Base-by-base conservation (phyloP, 2,329 filamentous ascomycete species). In the Neurospora crassa region DNA sequence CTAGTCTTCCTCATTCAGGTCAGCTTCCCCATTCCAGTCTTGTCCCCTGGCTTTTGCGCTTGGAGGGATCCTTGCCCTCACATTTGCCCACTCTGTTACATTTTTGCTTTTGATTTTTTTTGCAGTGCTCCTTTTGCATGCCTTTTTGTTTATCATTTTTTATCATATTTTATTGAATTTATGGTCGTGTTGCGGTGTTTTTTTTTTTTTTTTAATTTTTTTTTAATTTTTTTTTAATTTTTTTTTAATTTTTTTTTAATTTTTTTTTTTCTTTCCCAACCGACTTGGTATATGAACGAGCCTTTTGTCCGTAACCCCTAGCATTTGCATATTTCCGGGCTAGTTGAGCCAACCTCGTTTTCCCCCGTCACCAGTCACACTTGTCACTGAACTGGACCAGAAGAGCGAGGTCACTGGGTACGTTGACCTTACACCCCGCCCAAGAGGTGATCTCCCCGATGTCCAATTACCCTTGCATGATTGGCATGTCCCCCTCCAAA, bases 401-500 rank as follows among this genome's bases (percentile, higher is more conserved):
- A 63, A 63, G 7, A 29, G 29, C 29, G 53, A 63, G 53, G 53
- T 63, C 53, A 63, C 53, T 63, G 53, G 53, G 53, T 63, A 37
- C 29, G 53, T 34, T 63, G 53, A 37, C 53, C 53, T 63, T 63
- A 63, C 73, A 72, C 73, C 69, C 72, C 72, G 69, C 47, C 70
- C 69, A 69, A 4, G 70, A 63, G 67, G 69, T 68, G 37, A 67
- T 69, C 70, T 71, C 73, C 67, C 67, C 73, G 72, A 72, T 71
- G 71, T 69, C 70, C 69, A 72, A 43, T 72, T 40, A 75, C 75
- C 74, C 75, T 77, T 77, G 74, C 74, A 75, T 76, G 74, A 74
- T 74, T 71, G 73, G 72, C 75, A 73, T 76, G 69, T 71, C 70
- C 53, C 53, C 53, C 53, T 70, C 68, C 42, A 71, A 71, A 74